Evolutionary conservation across 1,284 basidiomycete species (phyloP), one percentile per base, ranked within the genome.

Genomic region (Pseudozyma hubeiensis): DNA sequence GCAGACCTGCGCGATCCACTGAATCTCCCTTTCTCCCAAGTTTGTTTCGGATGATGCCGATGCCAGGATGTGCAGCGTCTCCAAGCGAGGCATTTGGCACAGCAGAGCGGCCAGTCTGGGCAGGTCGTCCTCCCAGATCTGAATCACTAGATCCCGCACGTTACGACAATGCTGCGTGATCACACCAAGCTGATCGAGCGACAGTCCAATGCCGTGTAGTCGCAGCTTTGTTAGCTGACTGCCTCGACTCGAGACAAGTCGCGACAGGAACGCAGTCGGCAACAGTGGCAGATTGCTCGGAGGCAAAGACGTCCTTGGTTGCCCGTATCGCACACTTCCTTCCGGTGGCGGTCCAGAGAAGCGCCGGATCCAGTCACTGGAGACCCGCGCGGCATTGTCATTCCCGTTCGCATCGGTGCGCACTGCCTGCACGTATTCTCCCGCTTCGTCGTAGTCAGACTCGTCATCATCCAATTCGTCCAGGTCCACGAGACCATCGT

Each of bases 71-170:
- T 83, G 81, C 29, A 83, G 53, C 31, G 64, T 67, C 43, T 64
- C 54, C 5, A 82, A 58, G 4, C 44, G 64, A 4, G 63, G 55
- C 3, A 81, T 60, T 30, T 65, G 68, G 33, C 65, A 64, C 3
- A 81, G 53, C 39, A 69, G 37, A 14, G 59, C 62, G 14, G 47
- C 62, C 4, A 69, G 60, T 43, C 67, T 40, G 3, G 73, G 74
- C 49, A 76, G 37, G 29, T 81, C 76, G 33, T 65, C 67, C 49
- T 83, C 81, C 67, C 67, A 81, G 7, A 81, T 64, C 46, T 83
- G 81, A 10, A 83, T 64, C 30, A 77, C 81, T 1, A 83, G 61
- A 40, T 83, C 81, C n/a, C 57, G 60, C 31, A 83, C 58, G 45
- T 35, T 43, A 3, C 7, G 53, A 52, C 66, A 81, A 17, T 56